Conservation (phyloP, 2,329 filamentous ascomycete species). For the Fusarium sp. region DNA sequence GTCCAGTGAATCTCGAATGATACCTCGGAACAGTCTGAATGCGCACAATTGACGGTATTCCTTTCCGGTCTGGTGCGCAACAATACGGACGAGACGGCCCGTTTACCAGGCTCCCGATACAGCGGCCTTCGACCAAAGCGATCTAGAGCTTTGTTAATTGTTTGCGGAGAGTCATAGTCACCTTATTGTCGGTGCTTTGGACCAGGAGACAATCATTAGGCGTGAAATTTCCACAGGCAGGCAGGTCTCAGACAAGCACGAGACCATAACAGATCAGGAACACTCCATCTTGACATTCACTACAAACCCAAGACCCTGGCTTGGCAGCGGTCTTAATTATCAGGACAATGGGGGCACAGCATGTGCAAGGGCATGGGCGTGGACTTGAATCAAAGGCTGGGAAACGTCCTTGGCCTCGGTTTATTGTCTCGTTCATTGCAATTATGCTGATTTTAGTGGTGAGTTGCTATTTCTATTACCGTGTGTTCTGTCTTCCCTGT, state of each 20-base stretch:
- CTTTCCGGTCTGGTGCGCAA: conserved; percentile 12
- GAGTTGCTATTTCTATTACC: conserved; percentile 31
- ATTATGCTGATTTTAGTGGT: conserved; percentile 40
- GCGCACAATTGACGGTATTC: conserved; percentile 16
- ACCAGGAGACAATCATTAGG: conserved; percentile 8
- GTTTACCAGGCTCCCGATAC: conserved; percentile 26
- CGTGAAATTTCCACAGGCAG: neutral
- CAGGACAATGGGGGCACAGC: conserved; percentile 31
- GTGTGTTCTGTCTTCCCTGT: conserved; percentile 12
- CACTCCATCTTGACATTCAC: conserved; percentile 11
- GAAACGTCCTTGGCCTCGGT: conserved; percentile 28
- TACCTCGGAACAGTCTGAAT: conserved; percentile 6
- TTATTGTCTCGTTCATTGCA: conserved; percentile 23
- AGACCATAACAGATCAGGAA: conserved; percentile 12
- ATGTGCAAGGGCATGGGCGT: conserved; percentile 21
- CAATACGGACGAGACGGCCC: conserved; percentile 33
- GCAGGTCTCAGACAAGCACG: conserved; percentile 21
- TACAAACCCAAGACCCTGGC: conserved; percentile 9
- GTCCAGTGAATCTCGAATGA: conserved; percentile 19
- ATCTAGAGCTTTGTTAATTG: conserved; percentile 16
- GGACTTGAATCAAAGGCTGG: conserved; percentile 20
- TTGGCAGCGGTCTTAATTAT: conserved; percentile 16
- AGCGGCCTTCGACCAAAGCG: conserved; percentile 5
- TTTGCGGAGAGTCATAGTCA: conserved; percentile 9
- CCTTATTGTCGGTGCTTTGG: conserved; percentile 1